Evolutionary conservation across 306 rosid species (phyloP).

Genomic region (Mucuna pruriens): DNA sequence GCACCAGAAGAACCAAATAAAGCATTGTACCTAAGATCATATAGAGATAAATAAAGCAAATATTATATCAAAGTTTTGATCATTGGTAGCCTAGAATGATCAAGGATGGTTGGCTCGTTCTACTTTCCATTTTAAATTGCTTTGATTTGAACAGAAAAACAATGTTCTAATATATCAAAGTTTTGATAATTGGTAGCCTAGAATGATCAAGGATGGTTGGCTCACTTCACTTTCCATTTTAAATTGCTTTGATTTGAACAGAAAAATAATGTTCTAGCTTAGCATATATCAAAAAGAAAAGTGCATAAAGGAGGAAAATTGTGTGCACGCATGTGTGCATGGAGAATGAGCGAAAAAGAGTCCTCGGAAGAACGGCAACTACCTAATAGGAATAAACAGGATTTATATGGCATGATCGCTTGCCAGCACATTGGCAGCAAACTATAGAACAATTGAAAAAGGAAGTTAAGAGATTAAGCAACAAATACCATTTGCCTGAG

Average conservation of each 20-base stretch:
- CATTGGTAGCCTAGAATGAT: not conserved
- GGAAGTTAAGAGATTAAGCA: not conserved
- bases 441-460: not conserved
- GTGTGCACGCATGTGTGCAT: not conserved
- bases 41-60: not conserved
- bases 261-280: not conserved
- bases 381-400: not conserved
- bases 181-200: not conserved
- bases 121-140: not conserved
- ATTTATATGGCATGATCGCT: conserved; percentile 1
- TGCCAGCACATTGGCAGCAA: conserved; percentile 9
- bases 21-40: conserved; percentile 1
- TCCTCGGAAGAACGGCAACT: not conserved
- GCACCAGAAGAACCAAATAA: not conserved
- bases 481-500: conserved; percentile 74
- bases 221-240: not conserved
- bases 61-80: not conserved
- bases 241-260: conserved; percentile 6
- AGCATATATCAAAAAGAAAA: not conserved
- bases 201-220: conserved; percentile 11
- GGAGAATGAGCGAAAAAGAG: not conserved
- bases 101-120: conserved; percentile 2
- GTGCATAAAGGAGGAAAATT: not conserved
- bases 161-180: not conserved
- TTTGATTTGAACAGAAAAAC: conserved; percentile 13